Base-by-base conservation (phyloP, 2,329 filamentous ascomycete genomes). In the Microdochium paspali region DNA sequence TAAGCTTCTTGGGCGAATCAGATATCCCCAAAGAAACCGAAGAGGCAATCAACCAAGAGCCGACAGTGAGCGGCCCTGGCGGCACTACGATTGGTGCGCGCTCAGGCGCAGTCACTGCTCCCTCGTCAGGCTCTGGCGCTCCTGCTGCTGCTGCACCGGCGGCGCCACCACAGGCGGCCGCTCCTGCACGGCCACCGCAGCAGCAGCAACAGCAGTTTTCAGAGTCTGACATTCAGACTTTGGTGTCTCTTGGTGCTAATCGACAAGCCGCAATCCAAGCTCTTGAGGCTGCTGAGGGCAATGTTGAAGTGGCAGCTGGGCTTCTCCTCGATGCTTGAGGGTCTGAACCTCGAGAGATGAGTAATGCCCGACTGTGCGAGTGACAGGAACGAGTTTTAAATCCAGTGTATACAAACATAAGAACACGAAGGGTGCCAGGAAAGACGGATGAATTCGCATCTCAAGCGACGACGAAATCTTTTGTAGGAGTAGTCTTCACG, bases 1-100 rank as follows among this genome's bases (percentile, higher is more conserved):
- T 98, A 5, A 80, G 86, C 0, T 98, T 98, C 66, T 72, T 98
- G 12, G 86, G 88, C 44, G 93, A 97, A 67, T 85, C 86, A 2
- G 91, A 98, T 54, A 95, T 97, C 46, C 93, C 93, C n/a, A 94
- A 85, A 64, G 79, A 84, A 44, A 74, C 81, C 40, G 86, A 90
- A 55, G 84, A 87, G 51, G 79, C 80, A 3, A 74, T 84, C 50
- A 77, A 84, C 46, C 77, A 87, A 48, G 91, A 97, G 66, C 90
- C 90, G 4, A 89, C 85, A 13, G 79, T 97, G 44, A 77, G 82
- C 42, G 93, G 93, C 0, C 87, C 90, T 1, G 87, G 85, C 32
- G 91, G 90, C n/a, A 94, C 88, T 10, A 83, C 87, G 44, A 89
- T 97, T 52, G 91, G 91, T 40, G 84, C 85, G 44, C 79, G 83